Evolutionary conservation across 306 rosid species (phyloP).

Genomic region (Ormosia semicastrata): DNA sequence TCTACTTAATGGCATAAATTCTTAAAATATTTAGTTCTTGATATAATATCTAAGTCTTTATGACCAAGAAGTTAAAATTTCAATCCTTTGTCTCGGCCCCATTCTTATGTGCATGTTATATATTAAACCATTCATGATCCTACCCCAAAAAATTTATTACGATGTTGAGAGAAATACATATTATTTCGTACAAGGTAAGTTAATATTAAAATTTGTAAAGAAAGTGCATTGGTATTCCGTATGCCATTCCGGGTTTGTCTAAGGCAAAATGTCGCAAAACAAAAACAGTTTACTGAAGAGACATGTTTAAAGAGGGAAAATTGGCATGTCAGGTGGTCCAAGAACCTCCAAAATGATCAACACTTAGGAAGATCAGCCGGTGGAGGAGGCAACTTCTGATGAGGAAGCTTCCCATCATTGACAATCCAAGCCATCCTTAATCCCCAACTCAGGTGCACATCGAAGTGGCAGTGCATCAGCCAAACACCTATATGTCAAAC

Average conservation of each 20-base stretch:
- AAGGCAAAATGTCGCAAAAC: not conserved
- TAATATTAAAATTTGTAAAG: not conserved
- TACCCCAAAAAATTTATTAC: too few species aligned
- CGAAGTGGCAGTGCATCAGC: conserved; percentile 81
- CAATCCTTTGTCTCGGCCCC: too few species aligned
- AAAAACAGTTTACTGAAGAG: too few species aligned
- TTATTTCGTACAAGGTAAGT: not conserved
- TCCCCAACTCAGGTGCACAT: conserved; percentile 78
- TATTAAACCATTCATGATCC: too few species aligned
- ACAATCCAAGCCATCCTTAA: conserved; percentile 79
- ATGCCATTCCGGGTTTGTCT: conserved; percentile 1
- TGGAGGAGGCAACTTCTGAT: conserved; percentile 90
- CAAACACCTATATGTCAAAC: conserved; percentile 55
- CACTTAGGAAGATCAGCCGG: conserved; percentile 80
- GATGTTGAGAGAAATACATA: not conserved
- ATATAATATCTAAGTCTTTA: too few species aligned
- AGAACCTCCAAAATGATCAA: conserved; percentile 32
- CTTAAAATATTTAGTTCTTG: too few species aligned
- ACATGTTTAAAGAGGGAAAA: not conserved
- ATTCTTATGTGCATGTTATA: too few species aligned
- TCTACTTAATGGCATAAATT: too few species aligned
- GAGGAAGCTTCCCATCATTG: conserved; percentile 71
- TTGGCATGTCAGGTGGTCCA: not conserved
- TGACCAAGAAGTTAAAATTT: too few species aligned
- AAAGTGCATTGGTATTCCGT: not conserved